These are phyloP conservation scores for Bothriochloa decipiens DNA, from an alignment of 176 grass and related monocot species.

Conservation along the genomic window DNA sequence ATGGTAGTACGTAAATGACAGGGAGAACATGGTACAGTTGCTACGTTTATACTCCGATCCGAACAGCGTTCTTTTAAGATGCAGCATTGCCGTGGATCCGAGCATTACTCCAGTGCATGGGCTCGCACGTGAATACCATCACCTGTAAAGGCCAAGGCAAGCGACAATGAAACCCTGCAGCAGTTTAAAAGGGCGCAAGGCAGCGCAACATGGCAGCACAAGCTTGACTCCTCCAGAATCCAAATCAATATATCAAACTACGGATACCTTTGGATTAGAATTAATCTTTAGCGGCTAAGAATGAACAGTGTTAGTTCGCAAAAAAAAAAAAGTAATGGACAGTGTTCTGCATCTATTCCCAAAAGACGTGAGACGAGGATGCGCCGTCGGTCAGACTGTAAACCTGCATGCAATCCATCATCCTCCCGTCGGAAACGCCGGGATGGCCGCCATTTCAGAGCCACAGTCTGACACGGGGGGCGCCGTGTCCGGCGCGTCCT, in stretches of 20 bases:
- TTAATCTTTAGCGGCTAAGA: too few relatives aligned
- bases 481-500: neutral
- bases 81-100: neutral
- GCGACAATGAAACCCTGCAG: neutral
- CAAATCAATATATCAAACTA: neutral
- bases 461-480: neutral
- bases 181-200: neutral
- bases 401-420: too few relatives aligned
- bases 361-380: too few relatives aligned
- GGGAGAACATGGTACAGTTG: neutral
- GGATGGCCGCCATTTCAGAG: neutral
- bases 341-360: too few relatives aligned
- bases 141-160: slow-evolving; percentile 12
- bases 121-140: slow-evolving; percentile 26
- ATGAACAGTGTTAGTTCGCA: too few relatives aligned
- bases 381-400: too few relatives aligned
- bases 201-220: neutral
- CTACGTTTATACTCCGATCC: neutral
- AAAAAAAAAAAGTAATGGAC: too few relatives aligned
- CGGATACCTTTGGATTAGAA: too few relatives aligned
- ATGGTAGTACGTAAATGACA: neutral
- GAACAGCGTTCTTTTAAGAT: neutral
- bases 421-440: neutral
- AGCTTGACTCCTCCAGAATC: neutral
- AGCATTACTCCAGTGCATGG: neutral